These are phyloP conservation scores for Exobasidium cylindrosporum DNA, from an alignment of 1,284 basidiomycete species.

Conservation along the genomic window DNA sequence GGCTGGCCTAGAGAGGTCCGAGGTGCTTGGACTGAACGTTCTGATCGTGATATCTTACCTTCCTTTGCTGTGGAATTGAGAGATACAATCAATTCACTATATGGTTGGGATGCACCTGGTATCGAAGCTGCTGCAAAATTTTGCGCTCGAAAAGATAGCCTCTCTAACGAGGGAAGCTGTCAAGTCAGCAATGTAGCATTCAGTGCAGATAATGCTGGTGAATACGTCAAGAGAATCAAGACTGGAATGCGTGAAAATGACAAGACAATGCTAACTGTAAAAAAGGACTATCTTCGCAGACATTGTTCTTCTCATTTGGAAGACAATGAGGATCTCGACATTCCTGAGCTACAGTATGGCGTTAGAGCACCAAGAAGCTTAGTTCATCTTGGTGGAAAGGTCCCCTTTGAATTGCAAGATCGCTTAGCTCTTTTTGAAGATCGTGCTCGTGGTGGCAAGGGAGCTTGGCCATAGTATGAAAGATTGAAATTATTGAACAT, in stretches of 20 bases:
- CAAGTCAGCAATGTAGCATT: background rate
- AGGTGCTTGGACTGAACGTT: conserved; percentile 11
- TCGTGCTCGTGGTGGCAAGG: conserved; percentile 9
- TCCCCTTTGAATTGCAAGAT: background rate
- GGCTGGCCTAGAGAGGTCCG: conserved; percentile 7
- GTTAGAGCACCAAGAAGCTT: conserved; percentile 7
- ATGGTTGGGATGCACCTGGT: conserved; percentile 1
- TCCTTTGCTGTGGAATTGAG: conserved; percentile 6
- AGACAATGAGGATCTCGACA: background rate
- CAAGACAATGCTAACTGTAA: background rate
- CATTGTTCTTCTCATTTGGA: background rate
- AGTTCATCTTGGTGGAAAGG: conserved; percentile 9
- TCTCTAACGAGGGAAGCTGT: background rate
- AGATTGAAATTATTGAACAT: too few species aligned
- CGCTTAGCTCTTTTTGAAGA: conserved; percentile 5
- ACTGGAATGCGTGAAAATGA: background rate
- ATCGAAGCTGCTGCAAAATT: conserved; percentile 6
- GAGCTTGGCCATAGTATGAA: conserved; percentile 4
- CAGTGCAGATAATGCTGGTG: background rate
- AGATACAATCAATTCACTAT: background rate
- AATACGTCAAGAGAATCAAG: conserved; percentile 2
- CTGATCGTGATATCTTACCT: background rate
- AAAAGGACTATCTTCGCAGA: too few species aligned
- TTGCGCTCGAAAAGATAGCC: background rate
- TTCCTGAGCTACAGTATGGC: background rate